phyloP scores from a whole-genome alignment of 495 filamentous ascomycete genomes.

The Aspergillus bridgeri region DNA sequence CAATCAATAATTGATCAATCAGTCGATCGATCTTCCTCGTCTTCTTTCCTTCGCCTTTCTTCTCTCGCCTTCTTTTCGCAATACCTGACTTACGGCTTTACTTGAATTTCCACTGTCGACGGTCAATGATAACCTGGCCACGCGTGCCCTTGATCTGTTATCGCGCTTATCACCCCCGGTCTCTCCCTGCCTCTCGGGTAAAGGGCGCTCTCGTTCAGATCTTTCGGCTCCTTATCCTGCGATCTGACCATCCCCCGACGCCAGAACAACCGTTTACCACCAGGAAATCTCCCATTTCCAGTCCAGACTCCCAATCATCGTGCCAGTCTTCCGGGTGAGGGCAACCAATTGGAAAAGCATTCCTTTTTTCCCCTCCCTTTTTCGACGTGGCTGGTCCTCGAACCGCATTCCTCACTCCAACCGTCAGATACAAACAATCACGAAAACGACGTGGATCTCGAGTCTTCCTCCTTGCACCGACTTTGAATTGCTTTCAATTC shows the following conservation, averaged over 20 bases:
- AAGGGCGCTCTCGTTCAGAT: constrained; percentile 9
- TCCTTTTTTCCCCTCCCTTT: constrained; percentile 21
- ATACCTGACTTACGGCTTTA: too few species aligned
- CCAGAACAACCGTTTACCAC: neutral
- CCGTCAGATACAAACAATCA: constrained; percentile 2
- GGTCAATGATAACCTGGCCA: neutral
- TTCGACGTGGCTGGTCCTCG: constrained; percentile 25
- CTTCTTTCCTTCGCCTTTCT: too few species aligned
- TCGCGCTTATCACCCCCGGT: neutral
- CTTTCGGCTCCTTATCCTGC: constrained; percentile 19
- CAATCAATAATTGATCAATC: neutral
- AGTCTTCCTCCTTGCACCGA: neutral
- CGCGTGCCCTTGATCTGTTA: neutral
- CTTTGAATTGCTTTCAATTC: constrained; percentile 25
- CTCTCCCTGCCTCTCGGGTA: neutral
- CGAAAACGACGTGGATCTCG: neutral
- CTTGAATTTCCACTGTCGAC: too few species aligned
- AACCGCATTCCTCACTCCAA: constrained; percentile 9
- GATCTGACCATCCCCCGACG: neutral
- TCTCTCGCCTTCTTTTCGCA: too few species aligned
- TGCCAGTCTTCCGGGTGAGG: neutral
- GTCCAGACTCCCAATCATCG: neutral
- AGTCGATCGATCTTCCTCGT: neutral
- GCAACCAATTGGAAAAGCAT: constrained; percentile 10
- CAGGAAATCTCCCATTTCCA: neutral